phyloP scores from a whole-genome alignment of 1,139 yeast genomes.

The Pichia sp. region DNA sequence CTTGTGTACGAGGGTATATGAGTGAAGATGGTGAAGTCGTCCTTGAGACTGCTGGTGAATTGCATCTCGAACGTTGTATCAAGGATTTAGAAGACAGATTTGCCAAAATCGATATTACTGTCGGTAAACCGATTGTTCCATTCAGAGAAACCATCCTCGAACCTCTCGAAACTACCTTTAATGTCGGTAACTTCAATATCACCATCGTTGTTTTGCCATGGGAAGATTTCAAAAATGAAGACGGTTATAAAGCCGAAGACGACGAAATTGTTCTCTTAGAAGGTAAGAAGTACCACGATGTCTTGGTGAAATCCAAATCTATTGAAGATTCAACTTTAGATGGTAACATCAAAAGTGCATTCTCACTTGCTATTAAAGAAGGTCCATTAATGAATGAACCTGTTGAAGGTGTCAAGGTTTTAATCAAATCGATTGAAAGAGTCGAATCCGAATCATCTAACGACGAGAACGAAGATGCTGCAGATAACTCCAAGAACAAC shows the following conservation, averaged over 20 bases:
- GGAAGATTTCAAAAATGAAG: background rate
- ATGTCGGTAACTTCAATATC: constrained; percentile 38
- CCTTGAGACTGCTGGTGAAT: constrained; percentile 92
- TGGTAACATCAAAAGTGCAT: constrained; percentile 58
- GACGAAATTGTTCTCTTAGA: constrained; percentile 4
- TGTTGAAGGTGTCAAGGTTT: constrained; percentile 73
- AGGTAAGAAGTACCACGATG: constrained; percentile 49
- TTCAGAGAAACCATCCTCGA: constrained; percentile 79
- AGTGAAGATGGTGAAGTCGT: constrained; percentile 92
- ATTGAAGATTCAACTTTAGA: constrained; percentile 41
- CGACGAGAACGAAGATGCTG: constrained; percentile 32
- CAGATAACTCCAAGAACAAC: constrained; percentile 54
- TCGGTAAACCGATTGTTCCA: constrained; percentile 94
- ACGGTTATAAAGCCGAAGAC: background rate
- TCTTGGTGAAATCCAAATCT: constrained; percentile 69
- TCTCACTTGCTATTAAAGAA: constrained; percentile 74
- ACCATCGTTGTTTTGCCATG: constrained; percentile 18
- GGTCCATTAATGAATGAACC: constrained; percentile 94
- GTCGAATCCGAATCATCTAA: constrained; percentile 23
- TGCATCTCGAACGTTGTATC: constrained; percentile 87
- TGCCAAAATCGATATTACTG: constrained; percentile 85
- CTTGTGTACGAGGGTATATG: constrained; percentile 82
- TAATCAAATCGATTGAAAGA: constrained; percentile 47
- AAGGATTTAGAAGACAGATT: constrained; percentile 88
- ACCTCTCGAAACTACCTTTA: constrained; percentile 28